phyloP scores from a whole-genome alignment of 441 rosid species.

The Syzygium malaccense region DNA sequence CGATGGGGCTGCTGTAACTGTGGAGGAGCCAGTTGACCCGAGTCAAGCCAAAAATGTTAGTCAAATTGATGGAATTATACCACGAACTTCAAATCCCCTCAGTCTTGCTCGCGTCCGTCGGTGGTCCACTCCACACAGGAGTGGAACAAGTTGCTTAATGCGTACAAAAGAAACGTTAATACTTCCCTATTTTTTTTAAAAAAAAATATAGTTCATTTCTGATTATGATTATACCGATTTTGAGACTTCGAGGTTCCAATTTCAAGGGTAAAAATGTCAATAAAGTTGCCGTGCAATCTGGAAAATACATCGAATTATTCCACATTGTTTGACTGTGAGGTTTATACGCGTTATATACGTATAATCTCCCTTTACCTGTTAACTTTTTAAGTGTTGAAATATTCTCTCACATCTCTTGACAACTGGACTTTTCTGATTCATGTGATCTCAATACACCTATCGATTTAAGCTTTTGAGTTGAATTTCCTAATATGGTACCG shows the following conservation, averaged over 20 bases:
- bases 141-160: neutral
- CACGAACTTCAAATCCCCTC: neutral
- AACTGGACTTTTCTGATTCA: no score
- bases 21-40: neutral
- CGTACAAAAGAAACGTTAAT: neutral
- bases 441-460: no score
- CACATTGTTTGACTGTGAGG: rapidly evolving
- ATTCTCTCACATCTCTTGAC: no score
- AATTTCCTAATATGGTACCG: no score
- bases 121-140: neutral
- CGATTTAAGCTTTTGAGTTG: no score
- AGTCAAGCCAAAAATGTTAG: neutral
- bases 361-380: rapidly evolving
- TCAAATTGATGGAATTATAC: neutral
- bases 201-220: neutral
- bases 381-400: neutral
- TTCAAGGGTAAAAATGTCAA: rapidly evolving
- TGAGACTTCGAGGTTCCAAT: rapidly evolving
- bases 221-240: rapidly evolving
- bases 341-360: neutral
- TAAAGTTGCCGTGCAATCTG: neutral
- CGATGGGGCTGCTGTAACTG: neutral
- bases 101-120: neutral
- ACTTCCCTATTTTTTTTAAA: no score
- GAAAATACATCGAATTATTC: neutral